Base-by-base conservation (phyloP, 495 filamentous ascomycete genomes). In the Echria macrotheca region DNA sequence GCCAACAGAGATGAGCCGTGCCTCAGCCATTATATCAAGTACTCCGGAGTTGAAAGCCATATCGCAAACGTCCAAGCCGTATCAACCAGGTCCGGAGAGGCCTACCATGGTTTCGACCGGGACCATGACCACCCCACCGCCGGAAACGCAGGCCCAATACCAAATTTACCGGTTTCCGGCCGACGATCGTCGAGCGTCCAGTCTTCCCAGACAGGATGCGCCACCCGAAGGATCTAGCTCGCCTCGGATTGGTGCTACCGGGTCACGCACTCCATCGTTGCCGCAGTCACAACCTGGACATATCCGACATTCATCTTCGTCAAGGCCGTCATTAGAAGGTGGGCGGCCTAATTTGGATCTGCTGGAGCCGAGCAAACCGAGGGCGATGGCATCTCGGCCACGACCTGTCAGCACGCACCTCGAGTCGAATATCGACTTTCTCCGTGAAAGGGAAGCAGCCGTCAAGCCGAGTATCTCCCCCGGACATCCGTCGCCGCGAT, bases 61-160 rank as follows among this genome's bases (percentile, higher is more conserved):
- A 43, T 68, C 74, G 5, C 63, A 69, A 42, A 52, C 69, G 9
- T 58, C 68, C n/a, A 73, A 75, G 26, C 64, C 44, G 17, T 77
- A 83, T 51, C 77, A 84, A 54, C 74, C 82, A 3, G 71, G 73
- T 18, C 78, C 83, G 26, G 75, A 73, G 53, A 76, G 73, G 44
- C 82, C 84, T 4, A 49, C 58, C 5, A 95, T 93, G 84, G 82
- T 95, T n/a, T 96, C 93, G 2, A 93, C 84, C 10, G 93, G 91
- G 25, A 95, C 89, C 2, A 95, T 94, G 86, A 95, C 91, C 19
- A 85, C 80, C 15, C 73, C 87, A 6, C 74, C 79, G n/a, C 77
- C 82, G 18, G 80, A 82, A 29, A 69, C 66, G 15, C 59, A 70
- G 52, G 53, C 44, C 29, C 75, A 59, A 60, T 76, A 76, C 22